Percentiles rank a stretch among this genome's conserved stretches.
phyloP scores from a whole-genome alignment of 2,329 filamentous ascomycete species.

The Tolypocladium pustulatum region DNA sequence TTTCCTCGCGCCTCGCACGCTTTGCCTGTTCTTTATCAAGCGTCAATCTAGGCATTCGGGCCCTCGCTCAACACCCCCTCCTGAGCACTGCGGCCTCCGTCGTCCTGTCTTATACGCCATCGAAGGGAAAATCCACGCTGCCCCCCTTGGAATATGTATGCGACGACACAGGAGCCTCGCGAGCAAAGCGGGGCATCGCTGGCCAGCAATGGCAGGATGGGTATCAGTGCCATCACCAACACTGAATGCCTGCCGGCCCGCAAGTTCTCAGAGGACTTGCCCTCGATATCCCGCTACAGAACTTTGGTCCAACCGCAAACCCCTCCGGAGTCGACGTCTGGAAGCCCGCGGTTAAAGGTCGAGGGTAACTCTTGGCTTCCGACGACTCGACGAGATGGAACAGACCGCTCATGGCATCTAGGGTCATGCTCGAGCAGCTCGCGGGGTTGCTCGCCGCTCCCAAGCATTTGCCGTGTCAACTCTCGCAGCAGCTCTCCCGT shows the following conservation, averaged over 20 bases:
- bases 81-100: neutral
- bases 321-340: constrained; percentile 20
- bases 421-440: constrained; percentile 12
- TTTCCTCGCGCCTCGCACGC: neutral
- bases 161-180: constrained; percentile 5
- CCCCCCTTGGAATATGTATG: constrained; percentile 4
- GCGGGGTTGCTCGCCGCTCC: constrained; percentile 15
- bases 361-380: constrained; percentile 14
- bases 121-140: neutral
- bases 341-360: constrained; percentile 22
- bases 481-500: constrained; percentile 8
- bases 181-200: constrained; percentile 7
- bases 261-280: constrained; percentile 11
- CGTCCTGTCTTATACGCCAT: constrained; percentile 6
- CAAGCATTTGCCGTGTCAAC: constrained; percentile 9
- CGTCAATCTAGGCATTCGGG: neutral
- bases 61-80: neutral
- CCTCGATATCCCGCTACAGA: constrained; percentile 8
- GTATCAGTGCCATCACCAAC: constrained; percentile 10
- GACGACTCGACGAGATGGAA: neutral
- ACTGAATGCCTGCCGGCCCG: constrained; percentile 8
- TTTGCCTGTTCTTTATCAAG: neutral
- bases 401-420: neutral
- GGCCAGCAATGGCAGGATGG: constrained; percentile 9
- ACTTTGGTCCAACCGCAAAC: constrained; percentile 14